phyloP scores from a whole-genome alignment of 495 filamentous ascomycete genomes.

The Podospora australis region DNA sequence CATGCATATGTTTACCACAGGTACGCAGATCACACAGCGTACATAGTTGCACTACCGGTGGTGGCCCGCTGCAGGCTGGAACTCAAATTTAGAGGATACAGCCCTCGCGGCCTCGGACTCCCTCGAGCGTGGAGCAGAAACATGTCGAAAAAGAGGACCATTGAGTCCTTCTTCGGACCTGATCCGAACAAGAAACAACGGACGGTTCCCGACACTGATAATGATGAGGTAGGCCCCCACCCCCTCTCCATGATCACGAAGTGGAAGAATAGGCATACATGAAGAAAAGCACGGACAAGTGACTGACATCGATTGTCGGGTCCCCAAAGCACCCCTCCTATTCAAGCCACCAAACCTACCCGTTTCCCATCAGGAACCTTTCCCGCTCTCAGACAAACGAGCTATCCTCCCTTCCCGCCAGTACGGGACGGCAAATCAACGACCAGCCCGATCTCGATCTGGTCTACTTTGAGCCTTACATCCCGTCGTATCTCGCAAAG shows the following conservation, averaged over 20 bases:
- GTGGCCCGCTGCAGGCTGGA: no score
- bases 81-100: no score
- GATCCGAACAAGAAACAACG: constrained; percentile 28
- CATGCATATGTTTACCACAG: no score
- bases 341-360: constrained; percentile 53
- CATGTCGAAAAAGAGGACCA: constrained; percentile 39
- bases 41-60: no score
- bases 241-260: no score
- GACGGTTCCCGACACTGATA: not conserved
- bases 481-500: constrained; percentile 42
- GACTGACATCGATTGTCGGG: no score
- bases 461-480: constrained; percentile 61
- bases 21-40: no score
- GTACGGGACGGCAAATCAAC: constrained; percentile 40
- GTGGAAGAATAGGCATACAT: no score
- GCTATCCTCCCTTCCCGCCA: constrained; percentile 27
- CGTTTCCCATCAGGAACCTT: constrained; percentile 54
- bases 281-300: no score
- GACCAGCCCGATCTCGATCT: constrained; percentile 61
- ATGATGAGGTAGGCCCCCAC: not conserved
- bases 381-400: constrained; percentile 28
- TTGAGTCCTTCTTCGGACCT: constrained; percentile 48
- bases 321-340: no score
- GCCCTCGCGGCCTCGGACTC: no score
- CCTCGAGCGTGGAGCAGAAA: no score